A percentile compares a stretch with the other conserved stretches of the same genome.
These are phyloP conservation scores for Amanita brunnescens DNA, from an alignment of 768 basidiomycete genomes.

Conservation along the genomic window DNA sequence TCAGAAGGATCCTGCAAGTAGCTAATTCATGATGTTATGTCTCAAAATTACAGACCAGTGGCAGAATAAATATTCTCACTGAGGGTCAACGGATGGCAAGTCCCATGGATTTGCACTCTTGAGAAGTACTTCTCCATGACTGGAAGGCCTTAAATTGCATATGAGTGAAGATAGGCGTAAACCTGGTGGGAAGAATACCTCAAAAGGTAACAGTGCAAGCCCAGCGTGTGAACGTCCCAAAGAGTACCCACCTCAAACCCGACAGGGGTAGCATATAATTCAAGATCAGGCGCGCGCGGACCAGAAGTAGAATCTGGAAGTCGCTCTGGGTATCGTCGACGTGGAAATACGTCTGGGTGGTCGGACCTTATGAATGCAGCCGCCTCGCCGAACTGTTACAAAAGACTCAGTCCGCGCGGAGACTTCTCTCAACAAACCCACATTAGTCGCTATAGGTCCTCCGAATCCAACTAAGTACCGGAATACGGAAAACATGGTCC, in stretches of 20 bases:
- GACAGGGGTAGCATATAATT: conserved; percentile 34
- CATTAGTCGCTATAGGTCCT: conserved; percentile 39
- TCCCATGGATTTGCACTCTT: conserved; percentile 35
- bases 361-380: conserved; percentile 52
- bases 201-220: conserved; percentile 33
- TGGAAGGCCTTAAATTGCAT: conserved; percentile 27
- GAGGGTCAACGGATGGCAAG: conserved; percentile 35
- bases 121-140: conserved; percentile 30
- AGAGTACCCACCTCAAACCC: no score
- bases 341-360: conserved; percentile 40
- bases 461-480: conserved; percentile 36
- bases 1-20: conserved; percentile 35
- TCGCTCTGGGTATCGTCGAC: conserved; percentile 24
- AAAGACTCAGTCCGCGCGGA: not conserved
- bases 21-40: conserved; percentile 17
- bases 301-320: conserved; percentile 38
- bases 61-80: conserved; percentile 18
- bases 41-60: not conserved
- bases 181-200: conserved; percentile 19
- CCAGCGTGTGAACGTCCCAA: conserved; percentile 30
- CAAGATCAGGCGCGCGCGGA: conserved; percentile 38
- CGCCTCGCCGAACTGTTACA: conserved; percentile 37
- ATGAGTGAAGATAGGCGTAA: not conserved
- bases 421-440: conserved; percentile 35
- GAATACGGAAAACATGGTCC: conserved; percentile 22